Conservation (phyloP, 805 yeast genomes). For the Cyberlindnera samutprakarnensis region DNA sequence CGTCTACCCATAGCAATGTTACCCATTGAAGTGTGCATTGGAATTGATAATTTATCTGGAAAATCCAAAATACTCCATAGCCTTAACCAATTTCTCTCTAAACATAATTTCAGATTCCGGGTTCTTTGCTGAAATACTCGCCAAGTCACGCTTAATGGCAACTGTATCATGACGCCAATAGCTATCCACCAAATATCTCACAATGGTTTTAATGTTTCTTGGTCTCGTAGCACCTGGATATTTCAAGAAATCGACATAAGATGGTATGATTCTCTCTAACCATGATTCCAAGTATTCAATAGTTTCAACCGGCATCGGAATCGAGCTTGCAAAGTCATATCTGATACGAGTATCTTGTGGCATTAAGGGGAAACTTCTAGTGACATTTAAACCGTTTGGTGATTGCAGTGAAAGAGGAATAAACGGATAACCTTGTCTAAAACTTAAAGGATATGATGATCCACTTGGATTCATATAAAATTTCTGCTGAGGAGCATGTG, state of each 20-base stretch:
- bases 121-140: slow-evolving; percentile 12
- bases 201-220: slow-evolving; percentile 23
- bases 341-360: neutral
- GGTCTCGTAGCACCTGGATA: slow-evolving; percentile 27
- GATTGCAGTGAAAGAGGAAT: slow-evolving; percentile 5
- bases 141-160: slow-evolving; percentile 7
- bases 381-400: neutral
- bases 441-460: neutral
- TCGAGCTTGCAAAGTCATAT: neutral
- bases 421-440: slow-evolving; percentile 2
- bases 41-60: too few species aligned
- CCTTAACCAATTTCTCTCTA: slow-evolving; percentile 11
- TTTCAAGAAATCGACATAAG: slow-evolving; percentile 25
- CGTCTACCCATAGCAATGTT: too few species aligned
- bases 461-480: neutral
- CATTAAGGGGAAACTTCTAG: neutral
- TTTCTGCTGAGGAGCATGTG: neutral
- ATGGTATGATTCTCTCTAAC: slow-evolving; percentile 24
- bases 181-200: slow-evolving; percentile 29
- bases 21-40: too few species aligned
- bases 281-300: slow-evolving; percentile 7
- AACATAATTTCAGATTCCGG: slow-evolving; percentile 6
- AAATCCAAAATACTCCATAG: slow-evolving; percentile 20
- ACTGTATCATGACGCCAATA: slow-evolving; percentile 27
- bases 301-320: neutral